Conservation (phyloP, 805 yeast genomes). For the Scheffersomyces amazonensis region DNA sequence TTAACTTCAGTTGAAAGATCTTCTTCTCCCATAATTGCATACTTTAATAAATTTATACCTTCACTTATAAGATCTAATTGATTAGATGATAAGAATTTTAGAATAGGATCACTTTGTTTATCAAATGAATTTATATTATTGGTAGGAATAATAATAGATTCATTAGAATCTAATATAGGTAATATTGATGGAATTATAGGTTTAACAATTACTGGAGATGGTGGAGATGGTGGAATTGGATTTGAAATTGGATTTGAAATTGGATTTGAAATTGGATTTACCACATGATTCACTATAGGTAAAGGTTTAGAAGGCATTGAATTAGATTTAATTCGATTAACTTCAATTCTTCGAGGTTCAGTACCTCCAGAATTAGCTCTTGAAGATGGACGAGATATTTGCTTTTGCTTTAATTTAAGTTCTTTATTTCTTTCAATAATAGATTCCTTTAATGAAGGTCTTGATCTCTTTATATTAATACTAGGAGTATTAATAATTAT, state of each 20-base stretch:
- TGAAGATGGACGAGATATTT: constrained; percentile 19
- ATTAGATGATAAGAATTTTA: constrained; percentile 32
- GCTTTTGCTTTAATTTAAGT: constrained; percentile 19
- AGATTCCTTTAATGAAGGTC: constrained; percentile 49
- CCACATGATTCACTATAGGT: too few species aligned
- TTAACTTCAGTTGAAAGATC: constrained; percentile 23
- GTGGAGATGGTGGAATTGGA: not conserved
- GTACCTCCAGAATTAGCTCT: constrained; percentile 6
- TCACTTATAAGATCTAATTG: constrained; percentile 26
- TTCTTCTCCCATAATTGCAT: constrained; percentile 37
- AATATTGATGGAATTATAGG: not conserved
- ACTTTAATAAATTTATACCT: constrained; percentile 35
- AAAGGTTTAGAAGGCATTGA: not conserved
- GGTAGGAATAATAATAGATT: too few species aligned
- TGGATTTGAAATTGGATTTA: not conserved
- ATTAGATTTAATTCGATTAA: not conserved
- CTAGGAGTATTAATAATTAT: constrained; percentile 1
- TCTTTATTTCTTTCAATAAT: constrained; percentile 44
- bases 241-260: not conserved
- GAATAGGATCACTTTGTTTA: constrained; percentile 30
- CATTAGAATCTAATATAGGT: not conserved
- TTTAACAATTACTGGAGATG: not conserved
- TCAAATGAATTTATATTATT: constrained; percentile 9
- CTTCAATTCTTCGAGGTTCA: not conserved
- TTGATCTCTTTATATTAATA: constrained; percentile 15